Percentiles rank a stretch among this genome's conserved stretches.
Conservation (phyloP, 495 filamentous ascomycete genomes). For the Cryomyces antarcticus region DNA sequence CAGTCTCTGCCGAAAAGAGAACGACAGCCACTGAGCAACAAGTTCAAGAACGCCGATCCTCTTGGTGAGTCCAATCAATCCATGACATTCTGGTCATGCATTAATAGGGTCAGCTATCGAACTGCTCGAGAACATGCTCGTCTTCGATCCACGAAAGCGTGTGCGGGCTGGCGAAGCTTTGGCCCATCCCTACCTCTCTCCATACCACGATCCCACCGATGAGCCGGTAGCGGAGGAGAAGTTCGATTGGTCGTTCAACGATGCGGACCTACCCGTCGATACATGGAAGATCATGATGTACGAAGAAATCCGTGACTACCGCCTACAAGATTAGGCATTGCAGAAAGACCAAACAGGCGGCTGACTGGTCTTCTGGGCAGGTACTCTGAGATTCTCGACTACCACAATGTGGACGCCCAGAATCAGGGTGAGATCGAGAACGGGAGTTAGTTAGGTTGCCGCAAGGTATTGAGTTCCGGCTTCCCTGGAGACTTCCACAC, state of each 20-base stretch:
- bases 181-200: conserved; percentile 79
- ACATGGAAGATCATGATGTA: conserved; percentile 99
- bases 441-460: conserved; percentile 1
- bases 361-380: conserved; percentile 24
- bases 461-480: too few species aligned
- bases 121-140: conserved; percentile 87
- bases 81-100: background rate
- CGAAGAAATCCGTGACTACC: conserved; percentile 8
- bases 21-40: conserved; percentile 69
- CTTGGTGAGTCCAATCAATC: conserved; percentile 37
- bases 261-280: conserved; percentile 90
- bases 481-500: too few species aligned
- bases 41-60: conserved; percentile 93
- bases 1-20: conserved; percentile 95
- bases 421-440: conserved; percentile 6
- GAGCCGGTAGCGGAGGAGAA: conserved; percentile 93
- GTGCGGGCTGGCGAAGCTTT: conserved; percentile 69
- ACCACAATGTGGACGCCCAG: conserved; percentile 69
- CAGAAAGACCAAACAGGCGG: background rate
- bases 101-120: conserved; percentile 50
- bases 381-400: conserved; percentile 99
- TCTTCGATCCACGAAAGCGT: conserved; percentile 88
- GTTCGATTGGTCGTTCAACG: conserved; percentile 99
- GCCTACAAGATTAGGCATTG: background rate
- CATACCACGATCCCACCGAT: conserved; percentile 92